Base-by-base conservation (phyloP, 805 yeast genomes). In the Metschnikowia sp. region DNA sequence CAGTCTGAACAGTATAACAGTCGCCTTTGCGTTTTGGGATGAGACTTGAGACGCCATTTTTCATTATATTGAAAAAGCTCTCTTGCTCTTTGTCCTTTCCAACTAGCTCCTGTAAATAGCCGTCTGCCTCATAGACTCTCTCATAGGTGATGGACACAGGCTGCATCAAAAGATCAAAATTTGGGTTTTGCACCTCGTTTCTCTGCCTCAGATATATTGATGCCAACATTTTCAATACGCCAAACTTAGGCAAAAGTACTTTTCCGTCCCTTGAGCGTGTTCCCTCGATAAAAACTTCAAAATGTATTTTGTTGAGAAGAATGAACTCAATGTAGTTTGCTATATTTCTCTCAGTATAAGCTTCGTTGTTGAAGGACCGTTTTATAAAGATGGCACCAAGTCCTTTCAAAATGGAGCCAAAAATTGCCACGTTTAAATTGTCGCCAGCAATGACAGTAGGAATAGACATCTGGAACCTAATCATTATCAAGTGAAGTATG, bases 391-490 rank as follows among this genome's bases (percentile, higher is more conserved):
- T 72, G 13, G 83, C 85, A 2, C 86, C 86, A 43, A 72, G 57
- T 29, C 62, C 72, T 46, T 77, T 74, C 53, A 81, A 64, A 43
- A 78, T 63, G 8, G 66, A 63, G 4, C 84, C 84, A 40, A 81
- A 70, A 7, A 81, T 64, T 1, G 83, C 78, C 39, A 81, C 81
- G 55, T 82, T 80, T 57, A 81, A 72, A 58, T 81, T 81, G 42
- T 81, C 85, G n/a, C 86, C 86, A 1, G 86, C 86, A 33, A 81
- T 77, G 7, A 81, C 83, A 5, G 75, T 63, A 1, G 86, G 86
- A 10, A 74, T 61, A 3, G 83, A 69, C 45, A 81, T 60, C 28
- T 79, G 81, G 53, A 81, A 71, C 32, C 85, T 64, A 53, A 79
- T 71, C 49, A 79, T 69, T 31, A 79, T 64, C 44, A 79, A 68